Evolutionary conservation across 116 monocot genomes (phyloP).

Genomic region (Papilionanthe hybrid): DNA sequence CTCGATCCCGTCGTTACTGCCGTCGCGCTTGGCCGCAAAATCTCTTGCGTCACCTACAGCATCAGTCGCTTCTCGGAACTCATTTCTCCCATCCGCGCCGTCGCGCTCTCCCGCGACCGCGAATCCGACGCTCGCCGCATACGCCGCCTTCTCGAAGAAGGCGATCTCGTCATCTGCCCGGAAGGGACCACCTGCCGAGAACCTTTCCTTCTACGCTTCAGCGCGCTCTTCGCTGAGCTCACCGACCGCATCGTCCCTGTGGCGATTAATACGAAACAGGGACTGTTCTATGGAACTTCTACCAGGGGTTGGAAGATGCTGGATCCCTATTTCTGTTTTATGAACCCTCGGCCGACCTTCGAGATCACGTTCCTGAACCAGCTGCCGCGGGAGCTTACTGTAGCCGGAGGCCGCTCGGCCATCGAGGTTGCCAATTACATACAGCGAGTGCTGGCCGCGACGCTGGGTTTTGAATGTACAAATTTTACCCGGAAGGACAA

Average conservation of each 20-base stretch:
- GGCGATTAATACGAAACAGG: constrained; percentile 25
- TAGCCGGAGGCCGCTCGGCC: constrained; percentile 12
- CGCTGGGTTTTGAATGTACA: constrained; percentile 33
- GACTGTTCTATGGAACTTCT: constrained; percentile 35
- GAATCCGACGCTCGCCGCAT: constrained; percentile 46
- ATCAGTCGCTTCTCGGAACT: constrained; percentile 60
- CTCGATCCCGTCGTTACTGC: constrained; percentile 59
- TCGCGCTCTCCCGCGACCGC: constrained; percentile 42
- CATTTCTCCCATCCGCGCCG: constrained; percentile 54
- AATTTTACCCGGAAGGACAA: constrained; percentile 36
- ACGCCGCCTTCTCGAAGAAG: constrained; percentile 32
- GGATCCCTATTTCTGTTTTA: constrained; percentile 37
- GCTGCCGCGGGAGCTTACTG: constrained; percentile 19
- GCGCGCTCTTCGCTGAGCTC: constrained; percentile 42
- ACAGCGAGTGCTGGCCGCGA: constrained; percentile 20
- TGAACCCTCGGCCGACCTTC: constrained; percentile 43
- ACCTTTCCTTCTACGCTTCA: constrained; percentile 37
- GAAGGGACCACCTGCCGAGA: constrained; percentile 47
- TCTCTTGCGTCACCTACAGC: constrained; percentile 65
- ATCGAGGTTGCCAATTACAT: constrained; percentile 34
- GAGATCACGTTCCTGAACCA: constrained; percentile 32
- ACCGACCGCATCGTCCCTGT: constrained; percentile 39
- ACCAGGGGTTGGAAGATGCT: constrained; percentile 30
- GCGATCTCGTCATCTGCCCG: constrained; percentile 37
- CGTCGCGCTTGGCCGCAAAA: constrained; percentile 47